Base-by-base conservation (phyloP, 345 rosid species). In the Aquilaria yunnanensis region DNA sequence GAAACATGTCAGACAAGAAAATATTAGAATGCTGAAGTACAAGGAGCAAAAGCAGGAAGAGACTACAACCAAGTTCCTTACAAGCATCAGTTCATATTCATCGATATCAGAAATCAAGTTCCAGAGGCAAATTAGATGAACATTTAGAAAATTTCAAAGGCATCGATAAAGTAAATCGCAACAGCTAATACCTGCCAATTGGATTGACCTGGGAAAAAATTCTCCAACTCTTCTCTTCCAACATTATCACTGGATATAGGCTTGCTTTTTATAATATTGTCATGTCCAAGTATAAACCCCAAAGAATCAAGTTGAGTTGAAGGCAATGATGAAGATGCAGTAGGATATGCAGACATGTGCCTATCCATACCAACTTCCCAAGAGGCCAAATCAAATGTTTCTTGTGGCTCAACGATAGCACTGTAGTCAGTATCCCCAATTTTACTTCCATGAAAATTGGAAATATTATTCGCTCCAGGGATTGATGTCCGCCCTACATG, bases 291-390 rank as follows among this genome's bases (percentile, higher is more conserved):
- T 62, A 53, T 74, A 67, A 73, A 52, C 58, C 67, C 69, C 33
- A 61, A 47, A 64, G 65, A 53, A 54, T 60, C 72, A 59, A 70
- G 46, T 63, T 74, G 75, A 50, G 64, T 29, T 45, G 86, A 61
- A 75, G 54, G 64, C 23, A 61, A 29, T 60, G 77, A 60, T 60
- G 65, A 77, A 65, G 85, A 66, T 59, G 63, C 66, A 66, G 16
- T 74, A 61, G 69, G 70, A 62, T 72, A 64, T 59, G 74, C 83
- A 53, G 74, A 59, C 61, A 65, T 67, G 57, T 78, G 80, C 66
- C 78, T 81, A 62, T 70, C 78, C 68, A 83, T 67, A 59, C 78
- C 81, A 63, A 72, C 90, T 74, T 84, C 88, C 94, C 91, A 88
- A 45, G 88, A 74, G 74, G 65, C 69, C 74, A 78, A 69, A 74